Evolutionary conservation across 2,329 filamentous ascomycete species (phyloP).

Genomic region (Gliomastix tumulicola): DNA sequence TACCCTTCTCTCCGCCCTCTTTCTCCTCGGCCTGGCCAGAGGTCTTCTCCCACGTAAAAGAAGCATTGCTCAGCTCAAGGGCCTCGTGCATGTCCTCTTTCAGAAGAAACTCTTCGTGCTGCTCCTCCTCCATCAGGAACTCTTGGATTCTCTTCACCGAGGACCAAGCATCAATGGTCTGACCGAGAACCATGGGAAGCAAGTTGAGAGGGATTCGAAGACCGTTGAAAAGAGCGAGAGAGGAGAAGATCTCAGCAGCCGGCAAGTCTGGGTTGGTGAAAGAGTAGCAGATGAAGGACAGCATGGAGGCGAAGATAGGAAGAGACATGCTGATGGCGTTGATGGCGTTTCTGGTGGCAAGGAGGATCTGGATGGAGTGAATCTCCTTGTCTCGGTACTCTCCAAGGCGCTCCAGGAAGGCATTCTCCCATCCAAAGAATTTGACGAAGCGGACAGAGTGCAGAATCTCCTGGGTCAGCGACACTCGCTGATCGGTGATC

Average conservation of each 20-base stretch:
- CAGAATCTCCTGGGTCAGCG: constrained; percentile 85
- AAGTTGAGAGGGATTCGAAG: constrained; percentile 86
- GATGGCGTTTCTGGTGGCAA: constrained; percentile 80
- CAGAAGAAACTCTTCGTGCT: constrained; percentile 58
- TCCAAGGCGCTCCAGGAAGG: constrained; percentile 71
- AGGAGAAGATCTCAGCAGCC: constrained; percentile 83
- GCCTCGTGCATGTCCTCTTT: constrained; percentile 56
- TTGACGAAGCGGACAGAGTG: constrained; percentile 93
- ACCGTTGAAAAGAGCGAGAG: constrained; percentile 86
- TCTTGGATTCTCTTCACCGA: constrained; percentile 82
- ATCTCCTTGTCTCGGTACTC: constrained; percentile 74
- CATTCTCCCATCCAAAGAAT: constrained; percentile 90
- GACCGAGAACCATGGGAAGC: constrained; percentile 79
- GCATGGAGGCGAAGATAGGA: constrained; percentile 91
- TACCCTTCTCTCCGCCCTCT: constrained; percentile 23
- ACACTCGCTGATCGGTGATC: constrained; percentile 86
- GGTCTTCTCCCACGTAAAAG: constrained; percentile 80
- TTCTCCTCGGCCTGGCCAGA: constrained; percentile 33
- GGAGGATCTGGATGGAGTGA: constrained; percentile 70
- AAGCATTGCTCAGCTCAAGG: constrained; percentile 63
- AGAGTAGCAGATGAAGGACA: constrained; percentile 82
- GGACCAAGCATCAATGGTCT: constrained; percentile 82
- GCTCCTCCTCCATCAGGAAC: constrained; percentile 81
- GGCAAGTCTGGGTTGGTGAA: constrained; percentile 59
- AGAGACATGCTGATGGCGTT: constrained; percentile 78